Percentiles rank a stretch among this genome's conserved stretches.
Conservation (phyloP, 495 filamentous ascomycete genomes). For the Lindgomyces ingoldianus region DNA sequence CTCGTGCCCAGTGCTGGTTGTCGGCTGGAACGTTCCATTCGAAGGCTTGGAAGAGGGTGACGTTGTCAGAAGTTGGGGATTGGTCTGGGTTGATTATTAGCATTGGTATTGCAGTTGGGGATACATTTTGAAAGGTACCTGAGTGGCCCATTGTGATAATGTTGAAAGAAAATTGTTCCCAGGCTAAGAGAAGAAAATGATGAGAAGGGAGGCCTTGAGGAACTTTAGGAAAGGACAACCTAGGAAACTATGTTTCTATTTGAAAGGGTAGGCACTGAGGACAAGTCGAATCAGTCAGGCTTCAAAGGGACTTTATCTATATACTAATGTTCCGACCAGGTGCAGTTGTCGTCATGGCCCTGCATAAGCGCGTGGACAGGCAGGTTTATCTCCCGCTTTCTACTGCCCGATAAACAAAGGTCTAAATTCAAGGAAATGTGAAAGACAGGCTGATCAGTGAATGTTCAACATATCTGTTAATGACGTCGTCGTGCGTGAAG, state of each 20-base stretch:
- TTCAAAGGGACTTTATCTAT: too few species aligned
- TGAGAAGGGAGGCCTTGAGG: not conserved
- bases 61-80: slow-evolving; percentile 50
- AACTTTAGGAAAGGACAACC: not conserved
- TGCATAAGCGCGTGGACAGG: too few species aligned
- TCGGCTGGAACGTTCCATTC: slow-evolving; percentile 75
- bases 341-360: not conserved
- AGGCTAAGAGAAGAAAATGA: not conserved
- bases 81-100: slow-evolving; percentile 21
- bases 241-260: not conserved
- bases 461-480: slow-evolving; percentile 1
- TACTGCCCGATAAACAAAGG: not conserved
- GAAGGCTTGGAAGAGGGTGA: slow-evolving; percentile 68
- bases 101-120: not conserved
- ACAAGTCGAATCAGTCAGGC: not conserved
- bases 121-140: slow-evolving; percentile 1
- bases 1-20: slow-evolving; percentile 63
- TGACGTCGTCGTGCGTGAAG: slow-evolving; percentile 25
- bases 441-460: not conserved
- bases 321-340: too few species aligned
- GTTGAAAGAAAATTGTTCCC: not conserved
- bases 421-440: slow-evolving; percentile 1
- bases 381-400: slow-evolving; percentile 26
- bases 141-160: slow-evolving; percentile 21
- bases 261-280: not conserved